Conservation (phyloP, 1,284 basidiomycete genomes). For the Pseudozyma pruni region DNA sequence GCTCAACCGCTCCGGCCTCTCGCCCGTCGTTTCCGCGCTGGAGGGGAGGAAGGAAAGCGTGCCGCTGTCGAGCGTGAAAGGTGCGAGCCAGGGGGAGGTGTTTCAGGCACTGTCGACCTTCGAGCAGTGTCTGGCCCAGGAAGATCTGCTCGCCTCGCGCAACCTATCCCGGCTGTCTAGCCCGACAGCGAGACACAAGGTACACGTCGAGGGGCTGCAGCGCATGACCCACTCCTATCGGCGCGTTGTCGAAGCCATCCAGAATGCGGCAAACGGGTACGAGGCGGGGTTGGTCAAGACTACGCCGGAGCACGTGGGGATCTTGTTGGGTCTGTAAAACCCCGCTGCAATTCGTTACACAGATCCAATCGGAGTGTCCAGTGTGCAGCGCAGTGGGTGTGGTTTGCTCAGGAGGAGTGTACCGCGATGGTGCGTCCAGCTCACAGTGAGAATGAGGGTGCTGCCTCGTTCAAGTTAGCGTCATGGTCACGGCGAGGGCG, state of each 20-base stretch:
- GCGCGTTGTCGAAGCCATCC: constrained; percentile 12
- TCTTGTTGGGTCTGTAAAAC: constrained; percentile 47
- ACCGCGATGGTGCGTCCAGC: too few species aligned
- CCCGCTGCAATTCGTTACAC: too few species aligned
- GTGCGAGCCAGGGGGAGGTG: constrained; percentile 11
- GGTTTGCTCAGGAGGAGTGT: too few species aligned
- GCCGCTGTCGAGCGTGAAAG: constrained; percentile 3
- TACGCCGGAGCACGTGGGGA: constrained; percentile 31
- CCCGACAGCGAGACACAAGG: constrained; percentile 19
- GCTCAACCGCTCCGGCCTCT: constrained; percentile 17
- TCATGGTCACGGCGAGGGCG: too few species aligned
- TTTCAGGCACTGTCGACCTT: constrained; percentile 15
- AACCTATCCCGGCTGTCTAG: constrained; percentile 23
- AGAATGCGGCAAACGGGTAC: constrained; percentile 11
- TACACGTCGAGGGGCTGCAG: constrained; percentile 35
- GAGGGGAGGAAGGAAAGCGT: background rate
- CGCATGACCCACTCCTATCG: constrained; percentile 35
- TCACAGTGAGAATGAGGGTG: too few species aligned
- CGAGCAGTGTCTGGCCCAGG: constrained; percentile 36
- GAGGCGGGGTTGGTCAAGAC: constrained; percentile 24
- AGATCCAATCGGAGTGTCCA: too few species aligned
- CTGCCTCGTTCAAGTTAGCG: too few species aligned
- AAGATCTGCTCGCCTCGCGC: constrained; percentile 41
- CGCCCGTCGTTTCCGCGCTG: constrained; percentile 6
- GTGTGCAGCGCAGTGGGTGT: too few species aligned